Percentiles rank a stretch among this genome's conserved stretches.
These are phyloP conservation scores for Theileria parva DNA, from an alignment of 169 alveolate genomes.

Conservation along the genomic window DNA sequence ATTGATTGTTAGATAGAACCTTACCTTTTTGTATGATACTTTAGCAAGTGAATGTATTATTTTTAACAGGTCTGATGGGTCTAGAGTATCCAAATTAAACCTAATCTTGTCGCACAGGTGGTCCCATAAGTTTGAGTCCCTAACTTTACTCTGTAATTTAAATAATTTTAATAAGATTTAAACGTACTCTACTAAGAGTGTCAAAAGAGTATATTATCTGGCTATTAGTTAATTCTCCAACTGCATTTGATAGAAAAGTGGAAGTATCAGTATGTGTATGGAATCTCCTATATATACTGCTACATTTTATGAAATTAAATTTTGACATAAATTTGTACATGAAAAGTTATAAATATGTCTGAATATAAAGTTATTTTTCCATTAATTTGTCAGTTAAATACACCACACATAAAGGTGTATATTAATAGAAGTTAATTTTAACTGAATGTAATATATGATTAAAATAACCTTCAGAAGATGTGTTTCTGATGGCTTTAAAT, in stretches of 20 bases:
- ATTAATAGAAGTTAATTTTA: not conserved
- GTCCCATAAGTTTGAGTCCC: slow-evolving; percentile 50
- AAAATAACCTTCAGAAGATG: not conserved
- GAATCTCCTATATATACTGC: not conserved
- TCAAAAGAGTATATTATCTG: slow-evolving; percentile 57
- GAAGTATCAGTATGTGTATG: slow-evolving; percentile 10
- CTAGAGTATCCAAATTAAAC: slow-evolving; percentile 30
- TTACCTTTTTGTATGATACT: slow-evolving; percentile 59
- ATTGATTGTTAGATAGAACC: not conserved
- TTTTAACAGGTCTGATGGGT: slow-evolving; percentile 22
- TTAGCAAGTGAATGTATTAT: slow-evolving; percentile 60
- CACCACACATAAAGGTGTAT: slow-evolving; percentile 8
- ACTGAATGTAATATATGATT: slow-evolving; percentile 9
- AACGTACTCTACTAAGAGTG: slow-evolving; percentile 54
- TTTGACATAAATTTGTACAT: not conserved
- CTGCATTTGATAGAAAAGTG: slow-evolving; percentile 20
- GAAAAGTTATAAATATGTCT: not conserved
- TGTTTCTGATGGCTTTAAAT: slow-evolving; percentile 40
- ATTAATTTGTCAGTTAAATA: not conserved
- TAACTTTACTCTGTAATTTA: slow-evolving; percentile 32
- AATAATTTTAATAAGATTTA: not conserved
- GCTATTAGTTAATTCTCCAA: slow-evolving; percentile 35
- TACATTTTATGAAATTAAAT: not conserved
- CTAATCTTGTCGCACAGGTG: slow-evolving; percentile 49
- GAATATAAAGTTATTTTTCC: not conserved